Evolutionary conservation across 164 flowering plant species (phyloP), one percentile per base, ranked within the genome.

Genomic region (Nymphaea thermarum): DNA sequence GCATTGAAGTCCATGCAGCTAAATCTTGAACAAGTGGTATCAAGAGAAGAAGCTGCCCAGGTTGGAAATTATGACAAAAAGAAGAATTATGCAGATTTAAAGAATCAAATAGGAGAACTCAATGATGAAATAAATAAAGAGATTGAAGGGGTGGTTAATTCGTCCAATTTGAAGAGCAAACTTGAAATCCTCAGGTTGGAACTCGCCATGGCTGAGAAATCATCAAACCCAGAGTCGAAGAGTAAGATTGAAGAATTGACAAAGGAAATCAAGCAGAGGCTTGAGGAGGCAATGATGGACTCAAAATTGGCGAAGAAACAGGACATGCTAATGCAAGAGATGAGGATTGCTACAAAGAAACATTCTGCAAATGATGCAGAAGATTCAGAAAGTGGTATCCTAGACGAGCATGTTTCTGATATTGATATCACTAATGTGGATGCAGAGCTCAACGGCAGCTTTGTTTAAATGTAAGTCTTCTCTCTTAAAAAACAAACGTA

Each of bases 111-210:
- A 8, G 81, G 79, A 42, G 81, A 81, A 60, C 64, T 88, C 68
- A 77, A 82, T 68, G 72, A 78, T 43, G 87, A 87, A 67, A 78
- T 81, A 17, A 68, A 72, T 6, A 62, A 72, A 53, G 69, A 68
- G 62, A 86, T 93, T 41, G 82, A 77, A 70, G 80, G 82, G 47
- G 78, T 75, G 62, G 66, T 83, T 16, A 74, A 71, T 60, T 76
- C 84, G 51, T 68, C 83, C 53, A 83, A 85, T 72, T 59, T 90
- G 71, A 83, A 85, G 79, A 74, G 76, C 70, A 81, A 78, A 75
- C 74, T 89, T 43, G 88, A 85, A 68, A 43, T 75, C 74, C 78
- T 93, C 75, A 84, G 82, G 74, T 60, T 71, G 47, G 89, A 84
- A 77, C 66, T 79, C 51, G 80, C 70, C 5, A 85, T 76, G 79